Conservation (phyloP, 805 yeast genomes). For the Candida parachauliodes region DNA sequence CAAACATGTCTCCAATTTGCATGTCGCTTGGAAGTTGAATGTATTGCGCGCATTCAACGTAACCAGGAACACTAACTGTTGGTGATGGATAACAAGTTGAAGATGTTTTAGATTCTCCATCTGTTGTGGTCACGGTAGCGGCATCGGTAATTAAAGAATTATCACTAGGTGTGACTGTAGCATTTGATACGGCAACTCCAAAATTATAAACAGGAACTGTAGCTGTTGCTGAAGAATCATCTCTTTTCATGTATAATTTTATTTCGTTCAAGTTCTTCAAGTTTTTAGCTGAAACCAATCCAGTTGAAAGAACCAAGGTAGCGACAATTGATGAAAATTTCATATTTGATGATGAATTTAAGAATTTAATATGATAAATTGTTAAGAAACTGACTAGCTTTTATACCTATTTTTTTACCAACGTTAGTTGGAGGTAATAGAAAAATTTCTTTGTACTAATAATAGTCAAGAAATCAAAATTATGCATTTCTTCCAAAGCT, state of each 20-base stretch:
- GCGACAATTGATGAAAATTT: neutral
- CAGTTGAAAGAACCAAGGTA: neutral
- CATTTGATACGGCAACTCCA: no score
- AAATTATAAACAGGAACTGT: neutral
- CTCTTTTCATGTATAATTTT: neutral
- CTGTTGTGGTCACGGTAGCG: neutral
- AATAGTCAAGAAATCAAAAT: no score
- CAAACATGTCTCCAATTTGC: no score
- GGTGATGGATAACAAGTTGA: neutral
- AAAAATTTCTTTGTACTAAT: no score
- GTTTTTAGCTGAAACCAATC: neutral
- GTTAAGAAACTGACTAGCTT: no score
- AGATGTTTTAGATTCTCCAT: neutral
- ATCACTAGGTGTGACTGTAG: neutral
- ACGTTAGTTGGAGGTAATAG: no score
- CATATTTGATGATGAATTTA: constrained; percentile 3
- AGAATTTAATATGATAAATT: no score
- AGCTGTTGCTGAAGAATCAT: neutral
- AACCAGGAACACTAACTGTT: neutral
- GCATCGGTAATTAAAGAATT: neutral
- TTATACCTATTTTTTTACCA: no score
- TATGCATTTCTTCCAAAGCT: no score
- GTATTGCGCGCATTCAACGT: neutral
- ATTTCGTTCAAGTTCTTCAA: neutral
- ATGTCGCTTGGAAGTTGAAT: neutral